Percentiles rank a stretch among this genome's conserved stretches.
Conservation (phyloP, 352 stramenopile genomes). For the Elongisporangium prolatum region DNA sequence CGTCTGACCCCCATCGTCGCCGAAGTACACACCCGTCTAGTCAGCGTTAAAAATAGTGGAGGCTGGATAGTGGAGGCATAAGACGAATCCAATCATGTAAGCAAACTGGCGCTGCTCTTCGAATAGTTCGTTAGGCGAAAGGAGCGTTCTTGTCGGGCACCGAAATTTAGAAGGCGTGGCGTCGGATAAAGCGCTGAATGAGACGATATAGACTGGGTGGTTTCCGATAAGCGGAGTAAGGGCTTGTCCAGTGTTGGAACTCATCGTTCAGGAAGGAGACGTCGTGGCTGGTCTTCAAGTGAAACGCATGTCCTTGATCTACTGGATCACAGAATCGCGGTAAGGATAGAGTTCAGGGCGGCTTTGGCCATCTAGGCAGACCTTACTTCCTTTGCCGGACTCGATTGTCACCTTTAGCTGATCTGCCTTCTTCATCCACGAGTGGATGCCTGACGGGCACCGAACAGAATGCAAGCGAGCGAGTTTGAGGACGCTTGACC, state of each 20-base stretch:
- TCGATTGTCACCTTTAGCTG: too few relatives aligned
- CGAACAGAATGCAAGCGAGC: too few relatives aligned
- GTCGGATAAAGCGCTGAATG: conserved; percentile 7
- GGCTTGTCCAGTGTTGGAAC: conserved; percentile 6
- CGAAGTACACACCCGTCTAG: conserved; percentile 16
- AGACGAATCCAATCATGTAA: not conserved
- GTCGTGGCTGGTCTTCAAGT: conserved; percentile 13
- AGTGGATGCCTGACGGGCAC: too few relatives aligned
- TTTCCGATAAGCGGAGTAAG: conserved; percentile 1
- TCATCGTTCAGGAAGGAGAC: conserved; percentile 15
- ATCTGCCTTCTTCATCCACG: too few relatives aligned
- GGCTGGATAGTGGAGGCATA: conserved; percentile 4
- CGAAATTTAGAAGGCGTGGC: conserved; percentile 18
- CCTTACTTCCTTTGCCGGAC: conserved; percentile 11
- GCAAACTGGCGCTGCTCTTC: conserved; percentile 11
- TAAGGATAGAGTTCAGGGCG: conserved; percentile 4
- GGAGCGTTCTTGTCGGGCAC: conserved; percentile 9
- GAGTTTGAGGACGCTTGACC: too few relatives aligned
- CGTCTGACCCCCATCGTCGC: too few relatives aligned
- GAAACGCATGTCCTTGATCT: conserved; percentile 18
- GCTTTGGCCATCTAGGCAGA: conserved; percentile 5
- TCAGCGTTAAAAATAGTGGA: conserved; percentile 14
- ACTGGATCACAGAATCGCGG: conserved; percentile 15
- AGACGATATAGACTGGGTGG: not conserved
- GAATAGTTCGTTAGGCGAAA: conserved; percentile 6